Evolutionary conservation across 495 filamentous ascomycete species (phyloP), one percentile per base, ranked within the genome.

Genomic region (Hypoxylon crocopeplum): DNA sequence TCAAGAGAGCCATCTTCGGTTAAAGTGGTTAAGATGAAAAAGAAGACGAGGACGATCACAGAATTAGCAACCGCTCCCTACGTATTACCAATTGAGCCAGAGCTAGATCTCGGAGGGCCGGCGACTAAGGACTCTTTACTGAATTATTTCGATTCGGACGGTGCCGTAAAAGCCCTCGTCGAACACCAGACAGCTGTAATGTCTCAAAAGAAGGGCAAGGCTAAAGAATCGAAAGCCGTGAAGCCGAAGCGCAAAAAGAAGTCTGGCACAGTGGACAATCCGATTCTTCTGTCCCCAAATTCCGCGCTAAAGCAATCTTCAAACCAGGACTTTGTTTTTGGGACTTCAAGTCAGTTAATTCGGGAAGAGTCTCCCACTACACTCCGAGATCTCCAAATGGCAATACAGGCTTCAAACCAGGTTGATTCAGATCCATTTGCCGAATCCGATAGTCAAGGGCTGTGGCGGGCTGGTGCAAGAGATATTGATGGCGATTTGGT

Each of bases 271-370:
- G 67, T 57, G 30, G 69, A 66, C 7, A 78, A 67, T 40, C 79
- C 62, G 37, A 79, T 85, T 3, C 72, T 96, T 6, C 78, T 92
- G 22, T 91, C 91, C 2, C 93, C 93, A 1, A 77, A 78, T 46
- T 85, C 85, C 33, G 93, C 92, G 13, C 67, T 85, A 36, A 83
- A 84, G 54, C 80, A 85, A 56, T 73, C 88, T n/a, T 77, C 86
- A 3, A 75, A 83, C 5, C 93, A 96, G 68, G 86, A 93, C 56
- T 87, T 96, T 57, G 73, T 97, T 1, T 98, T 98, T 70, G 93
- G 93, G 12, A 97, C 92, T 1, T 95, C 89, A 13, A 97, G 93
- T 71, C 93, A 98, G 70, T 75, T 98, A 13, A 89, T 88, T 40
- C 78, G 79, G 47, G 88, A 91, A 30, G 86, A 92, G 42, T 90